Conservation (phyloP, 495 filamentous ascomycete genomes). For the Aspergillus kassunensis region DNA sequence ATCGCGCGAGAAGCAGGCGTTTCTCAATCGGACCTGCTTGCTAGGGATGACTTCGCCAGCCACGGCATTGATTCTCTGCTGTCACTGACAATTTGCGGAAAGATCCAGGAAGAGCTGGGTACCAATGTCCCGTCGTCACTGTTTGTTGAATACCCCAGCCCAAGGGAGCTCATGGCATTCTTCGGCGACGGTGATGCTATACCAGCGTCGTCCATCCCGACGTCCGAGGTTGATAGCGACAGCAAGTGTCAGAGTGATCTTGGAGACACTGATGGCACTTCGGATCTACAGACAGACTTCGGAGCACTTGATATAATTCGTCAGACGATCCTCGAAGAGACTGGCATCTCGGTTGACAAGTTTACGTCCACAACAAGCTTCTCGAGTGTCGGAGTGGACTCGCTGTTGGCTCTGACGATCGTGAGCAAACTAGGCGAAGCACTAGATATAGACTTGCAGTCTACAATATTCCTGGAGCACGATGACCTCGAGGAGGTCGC, state of each 20-base stretch:
- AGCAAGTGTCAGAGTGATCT: neutral
- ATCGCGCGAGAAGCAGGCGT: neutral
- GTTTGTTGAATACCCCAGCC: neutral
- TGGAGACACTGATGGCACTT: neutral
- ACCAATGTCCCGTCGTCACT: neutral
- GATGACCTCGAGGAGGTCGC: too few relatives aligned
- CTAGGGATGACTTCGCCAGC: neutral
- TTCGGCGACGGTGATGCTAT: neutral
- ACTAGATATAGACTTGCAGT: too few relatives aligned
- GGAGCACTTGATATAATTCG: neutral
- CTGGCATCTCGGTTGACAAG: slow-evolving; percentile 16
- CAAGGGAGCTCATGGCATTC: neutral
- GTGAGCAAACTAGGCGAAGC: slow-evolving; percentile 32
- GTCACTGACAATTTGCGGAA: neutral
- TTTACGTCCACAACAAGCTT: slow-evolving; percentile 31
- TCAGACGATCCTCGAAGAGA: slow-evolving; percentile 2
- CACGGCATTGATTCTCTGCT: neutral
- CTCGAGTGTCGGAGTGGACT: slow-evolving; percentile 50
- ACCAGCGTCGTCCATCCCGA: neutral
- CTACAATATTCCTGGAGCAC: too few relatives aligned
- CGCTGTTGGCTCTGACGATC: slow-evolving; percentile 45
- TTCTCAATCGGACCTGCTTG: neutral
- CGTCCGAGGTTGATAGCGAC: neutral
- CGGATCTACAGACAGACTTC: too few relatives aligned
- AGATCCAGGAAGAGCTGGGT: neutral